Evolutionary conservation across 768 basidiomycete genomes (phyloP).

Genomic region (Termitomyces sp.): DNA sequence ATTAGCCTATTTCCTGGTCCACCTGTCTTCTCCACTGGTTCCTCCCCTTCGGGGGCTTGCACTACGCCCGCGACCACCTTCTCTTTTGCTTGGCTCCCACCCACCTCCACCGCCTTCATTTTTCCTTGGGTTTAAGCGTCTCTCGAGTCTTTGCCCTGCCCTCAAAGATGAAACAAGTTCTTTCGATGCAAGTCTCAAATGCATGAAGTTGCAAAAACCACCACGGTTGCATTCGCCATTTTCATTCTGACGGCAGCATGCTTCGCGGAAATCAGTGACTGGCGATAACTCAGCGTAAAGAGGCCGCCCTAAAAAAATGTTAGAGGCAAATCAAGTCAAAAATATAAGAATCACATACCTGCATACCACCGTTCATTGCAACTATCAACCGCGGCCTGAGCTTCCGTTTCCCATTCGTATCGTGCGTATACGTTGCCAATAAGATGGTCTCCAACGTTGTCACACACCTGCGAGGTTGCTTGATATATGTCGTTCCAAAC

Average conservation of each 20-base stretch:
- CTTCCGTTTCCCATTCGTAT: slow-evolving; percentile 98
- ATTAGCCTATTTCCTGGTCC: slow-evolving; percentile 54
- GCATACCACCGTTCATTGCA: slow-evolving; percentile 98
- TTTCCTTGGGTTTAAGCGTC: slow-evolving; percentile 69
- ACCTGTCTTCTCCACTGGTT: slow-evolving; percentile 70
- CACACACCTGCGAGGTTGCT: slow-evolving; percentile 70
- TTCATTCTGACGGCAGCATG: slow-evolving; percentile 98
- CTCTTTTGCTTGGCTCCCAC: slow-evolving; percentile 79
- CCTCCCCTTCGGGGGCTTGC: slow-evolving; percentile 68
- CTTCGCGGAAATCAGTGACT: slow-evolving; percentile 98
- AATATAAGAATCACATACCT: slow-evolving; percentile 48
- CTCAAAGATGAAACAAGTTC: slow-evolving; percentile 76
- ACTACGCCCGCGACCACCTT: slow-evolving; percentile 63
- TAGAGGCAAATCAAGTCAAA: slow-evolving; percentile 2
- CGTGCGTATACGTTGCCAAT: slow-evolving; percentile 98
- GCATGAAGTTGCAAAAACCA: slow-evolving; percentile 99
- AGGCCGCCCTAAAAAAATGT: slow-evolving; percentile 64
- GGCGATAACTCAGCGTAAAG: slow-evolving; percentile 97
- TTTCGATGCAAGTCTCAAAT: slow-evolving; percentile 84
- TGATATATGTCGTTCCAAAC: background rate
- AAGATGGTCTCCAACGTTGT: slow-evolving; percentile 99
- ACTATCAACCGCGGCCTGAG: slow-evolving; percentile 87
- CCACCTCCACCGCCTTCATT: slow-evolving; percentile 66
- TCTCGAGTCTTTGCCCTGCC: slow-evolving; percentile 80
- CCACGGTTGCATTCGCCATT: slow-evolving; percentile 98